Base-by-base conservation (phyloP, 1,284 basidiomycete species). In the Vanrija humicola region DNA sequence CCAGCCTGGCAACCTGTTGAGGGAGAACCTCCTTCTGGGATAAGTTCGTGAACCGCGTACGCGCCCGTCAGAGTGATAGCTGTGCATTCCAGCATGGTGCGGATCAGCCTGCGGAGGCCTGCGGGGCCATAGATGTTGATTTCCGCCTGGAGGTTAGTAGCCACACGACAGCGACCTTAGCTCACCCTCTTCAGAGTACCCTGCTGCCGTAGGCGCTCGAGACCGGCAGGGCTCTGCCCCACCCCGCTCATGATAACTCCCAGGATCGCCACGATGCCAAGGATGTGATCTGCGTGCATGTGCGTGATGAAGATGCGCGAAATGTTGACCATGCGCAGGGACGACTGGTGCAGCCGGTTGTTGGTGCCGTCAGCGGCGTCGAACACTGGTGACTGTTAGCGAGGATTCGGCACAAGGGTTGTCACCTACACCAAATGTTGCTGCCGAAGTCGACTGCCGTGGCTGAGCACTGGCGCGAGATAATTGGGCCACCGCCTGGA, bases 291-390 rank as follows among this genome's bases (percentile, higher is more conserved):
- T 28, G 84, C 89, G 68, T 95, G 92, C 84, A 94, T 86, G 67
- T 94, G 92, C 0, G 92, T 94, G 53, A 94, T 81, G 74, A 94
- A 92, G 39, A 93, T 83, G 64, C 86, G 87, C 14, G 78, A 78
- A 43, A 93, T 80, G 55, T 80, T 84, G 38, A 77, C 77, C 44
- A 84, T 75, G 58, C 81, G 82, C 43, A 86, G 61, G 56, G 70
- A 84, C 83, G 78, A 84, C 82, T 78, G 88, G 83, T 61, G 76
- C 5, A 96, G 70, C 62, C 87, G 88, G 67, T 86, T 81, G 64
- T 93, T 89, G 3, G 91, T 93, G 9, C 89, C 90, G 74, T 94
- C 90, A 14, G 88, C 89, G 64, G 87, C 88, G 68, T 94, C 90
- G 48, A 94, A 83, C 81, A 94, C 89, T 90, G 56, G 1, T 12